Conservation (phyloP, 1,284 basidiomycete species). For the Boletus sp. region DNA sequence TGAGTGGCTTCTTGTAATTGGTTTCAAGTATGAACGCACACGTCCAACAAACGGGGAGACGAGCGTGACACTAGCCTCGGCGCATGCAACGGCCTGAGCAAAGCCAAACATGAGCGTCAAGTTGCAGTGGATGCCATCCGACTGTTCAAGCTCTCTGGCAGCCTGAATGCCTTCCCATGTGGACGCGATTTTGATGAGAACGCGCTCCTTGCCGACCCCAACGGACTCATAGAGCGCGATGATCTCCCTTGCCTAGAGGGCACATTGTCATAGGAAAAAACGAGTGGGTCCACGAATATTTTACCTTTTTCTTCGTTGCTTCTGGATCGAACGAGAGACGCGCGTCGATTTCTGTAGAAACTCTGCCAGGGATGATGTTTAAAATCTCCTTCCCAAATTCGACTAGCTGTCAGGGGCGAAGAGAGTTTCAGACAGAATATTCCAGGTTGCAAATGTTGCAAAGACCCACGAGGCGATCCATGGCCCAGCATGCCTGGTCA, state of each 20-base stretch:
- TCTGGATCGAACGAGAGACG: conserved; percentile 92
- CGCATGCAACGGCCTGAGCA: conserved; percentile 94
- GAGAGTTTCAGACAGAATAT: not conserved
- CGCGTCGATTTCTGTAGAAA: conserved; percentile 98
- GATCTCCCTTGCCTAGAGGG: conserved; percentile 82
- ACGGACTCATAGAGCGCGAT: conserved; percentile 90
- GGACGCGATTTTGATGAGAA: conserved; percentile 98
- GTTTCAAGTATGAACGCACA: conserved; percentile 43
- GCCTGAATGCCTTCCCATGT: conserved; percentile 99
- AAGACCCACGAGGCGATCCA: conserved; percentile 74
- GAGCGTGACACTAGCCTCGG: conserved; percentile 94
- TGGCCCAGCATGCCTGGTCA: conserved; percentile 68
- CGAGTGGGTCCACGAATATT: not conserved
- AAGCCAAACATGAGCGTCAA: conserved; percentile 97
- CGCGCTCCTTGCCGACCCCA: conserved; percentile 87
- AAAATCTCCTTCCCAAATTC: conserved; percentile 96
- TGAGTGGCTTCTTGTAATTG: not conserved
- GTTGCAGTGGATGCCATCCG: conserved; percentile 96
- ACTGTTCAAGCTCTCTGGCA: conserved; percentile 88
- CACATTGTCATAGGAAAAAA: no score
- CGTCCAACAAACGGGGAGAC: conserved; percentile 99
- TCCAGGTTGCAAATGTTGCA: not conserved
- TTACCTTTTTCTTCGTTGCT: conserved; percentile 78
- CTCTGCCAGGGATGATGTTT: conserved; percentile 92
- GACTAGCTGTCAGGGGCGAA: conserved; percentile 58